phyloP scores from a whole-genome alignment of 1,284 basidiomycete species.

The Hemileia vastatrix region DNA sequence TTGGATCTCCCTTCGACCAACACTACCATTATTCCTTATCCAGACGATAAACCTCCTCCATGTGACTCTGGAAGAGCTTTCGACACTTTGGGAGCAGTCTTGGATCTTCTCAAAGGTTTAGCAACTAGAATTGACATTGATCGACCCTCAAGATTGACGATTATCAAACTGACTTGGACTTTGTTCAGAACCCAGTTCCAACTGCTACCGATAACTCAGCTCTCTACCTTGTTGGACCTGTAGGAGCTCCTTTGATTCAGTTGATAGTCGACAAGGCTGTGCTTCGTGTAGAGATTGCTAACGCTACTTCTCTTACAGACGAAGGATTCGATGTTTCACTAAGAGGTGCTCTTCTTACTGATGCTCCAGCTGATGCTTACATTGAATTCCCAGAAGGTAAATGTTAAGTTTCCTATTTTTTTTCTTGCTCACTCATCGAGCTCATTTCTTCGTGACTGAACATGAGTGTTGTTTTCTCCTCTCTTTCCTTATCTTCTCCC shows the following conservation, averaged over 20 bases:
- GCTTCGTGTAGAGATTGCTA: constrained; percentile 55
- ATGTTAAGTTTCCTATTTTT: no score
- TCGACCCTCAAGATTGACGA: constrained; percentile 42
- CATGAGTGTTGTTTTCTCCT: no score
- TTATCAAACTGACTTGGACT: constrained; percentile 53
- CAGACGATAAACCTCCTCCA: constrained; percentile 35
- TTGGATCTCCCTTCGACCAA: constrained; percentile 50
- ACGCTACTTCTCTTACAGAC: constrained; percentile 53
- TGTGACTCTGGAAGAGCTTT: constrained; percentile 36
- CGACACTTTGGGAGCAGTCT: constrained; percentile 36
- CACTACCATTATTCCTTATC: constrained; percentile 34
- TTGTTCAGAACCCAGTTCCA: constrained; percentile 57
- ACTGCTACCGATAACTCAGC: constrained; percentile 58
- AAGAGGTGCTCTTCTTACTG: constrained; percentile 30
- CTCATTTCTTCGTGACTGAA: no score
- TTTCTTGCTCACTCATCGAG: no score
- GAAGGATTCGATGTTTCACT: constrained; percentile 32
- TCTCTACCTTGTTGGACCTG: constrained; percentile 60
- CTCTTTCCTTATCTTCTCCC: constrained; percentile 35
- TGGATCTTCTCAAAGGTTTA: constrained; percentile 33
- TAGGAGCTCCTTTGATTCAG: constrained; percentile 59
- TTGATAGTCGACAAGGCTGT: constrained; percentile 56
- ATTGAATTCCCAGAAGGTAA: constrained; percentile 51
- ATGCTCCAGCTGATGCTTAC: no score
- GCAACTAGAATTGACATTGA: no score